Evolutionary conservation across 495 filamentous ascomycete species (phyloP), one percentile per base, ranked within the genome.

Genomic region (Platismatia glauca): DNA sequence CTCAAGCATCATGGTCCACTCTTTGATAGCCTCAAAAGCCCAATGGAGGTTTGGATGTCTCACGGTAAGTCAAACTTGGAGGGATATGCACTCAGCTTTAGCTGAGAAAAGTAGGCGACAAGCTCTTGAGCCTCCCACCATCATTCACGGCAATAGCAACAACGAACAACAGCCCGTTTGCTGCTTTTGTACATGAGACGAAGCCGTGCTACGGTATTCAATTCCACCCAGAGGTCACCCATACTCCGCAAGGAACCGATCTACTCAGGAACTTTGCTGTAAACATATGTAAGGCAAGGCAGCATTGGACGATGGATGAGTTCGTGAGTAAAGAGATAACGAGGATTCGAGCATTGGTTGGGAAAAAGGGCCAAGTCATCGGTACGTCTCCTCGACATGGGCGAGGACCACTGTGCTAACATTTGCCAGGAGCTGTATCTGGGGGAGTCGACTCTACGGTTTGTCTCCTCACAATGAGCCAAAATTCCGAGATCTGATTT

Each of bases 401-500:
- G 3, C 48, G 8, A 53, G n/a, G 13, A 20, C 16, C 27, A 29
- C 16, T 16, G 7, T 33, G 29, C 29, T 53, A 9, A 53, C 0
- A 20, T 3, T 7, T 1, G 15, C 18, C 16, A 53, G 50, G 50
- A 35, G 88, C 89, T 55, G 88, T 92, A 34, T 90, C 85, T 64
- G 94, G 94, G 67, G 94, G 94, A 69, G 94, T 98, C 6, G 94
- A 98, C 71, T 88, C 83, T 12, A 98, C 94, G 6, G 94, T 81
- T 35, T 35, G 62, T 48, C 20, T 31, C 48, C 12, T 59, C 22
- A 12, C 34, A 34, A 39, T 37, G 46, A 35, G 29, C 43, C n/a
- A 3, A 13, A 33, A 11, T n/a, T 7, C 24, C 18, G n/a, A 48
- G 11, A 27, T 52, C 55, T 58, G 29, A 64, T 22, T 29, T 37